phyloP scores from a whole-genome alignment of 352 stramenopile genomes.

The Phytophthora pini region DNA sequence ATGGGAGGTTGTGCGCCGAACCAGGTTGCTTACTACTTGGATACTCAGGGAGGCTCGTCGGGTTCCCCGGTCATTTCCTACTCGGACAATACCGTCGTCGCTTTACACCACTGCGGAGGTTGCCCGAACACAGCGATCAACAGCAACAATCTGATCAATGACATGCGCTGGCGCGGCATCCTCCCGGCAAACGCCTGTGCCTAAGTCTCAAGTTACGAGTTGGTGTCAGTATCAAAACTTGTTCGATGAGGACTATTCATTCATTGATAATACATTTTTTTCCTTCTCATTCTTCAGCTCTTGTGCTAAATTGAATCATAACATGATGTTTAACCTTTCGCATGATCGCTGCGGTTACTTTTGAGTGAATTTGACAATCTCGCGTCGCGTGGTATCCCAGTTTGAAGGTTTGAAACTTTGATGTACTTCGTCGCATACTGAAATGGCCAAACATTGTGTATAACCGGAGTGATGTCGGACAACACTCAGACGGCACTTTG shows the following conservation, averaged over 20 bases:
- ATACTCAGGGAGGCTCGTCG: conserved; percentile 77
- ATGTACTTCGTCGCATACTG: background rate
- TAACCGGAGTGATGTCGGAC: too few species aligned
- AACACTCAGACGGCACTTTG: conserved; percentile 6
- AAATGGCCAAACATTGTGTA: background rate
- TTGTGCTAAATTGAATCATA: too few species aligned
- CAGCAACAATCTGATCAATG: conserved; percentile 57
- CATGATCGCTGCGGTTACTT: too few species aligned
- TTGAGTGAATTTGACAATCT: too few species aligned
- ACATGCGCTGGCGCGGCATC: conserved; percentile 49
- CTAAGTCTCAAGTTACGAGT: conserved; percentile 16
- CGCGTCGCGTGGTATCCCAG: conserved; percentile 1
- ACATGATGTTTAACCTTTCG: too few species aligned
- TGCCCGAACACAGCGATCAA: conserved; percentile 83
- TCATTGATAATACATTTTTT: too few species aligned
- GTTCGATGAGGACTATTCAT: too few species aligned
- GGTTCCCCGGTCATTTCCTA: conserved; percentile 74
- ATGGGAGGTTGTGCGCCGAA: conserved; percentile 50
- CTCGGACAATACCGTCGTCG: conserved; percentile 66
- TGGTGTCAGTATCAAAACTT: too few species aligned
- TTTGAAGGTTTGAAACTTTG: background rate
- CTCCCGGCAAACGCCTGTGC: conserved; percentile 48
- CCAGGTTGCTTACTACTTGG: conserved; percentile 73
- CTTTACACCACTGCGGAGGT: conserved; percentile 77
- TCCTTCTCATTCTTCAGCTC: too few species aligned